Evolutionary conservation across 1,284 basidiomycete genomes (phyloP).

Genomic region (Phenoliferia sp.): DNA sequence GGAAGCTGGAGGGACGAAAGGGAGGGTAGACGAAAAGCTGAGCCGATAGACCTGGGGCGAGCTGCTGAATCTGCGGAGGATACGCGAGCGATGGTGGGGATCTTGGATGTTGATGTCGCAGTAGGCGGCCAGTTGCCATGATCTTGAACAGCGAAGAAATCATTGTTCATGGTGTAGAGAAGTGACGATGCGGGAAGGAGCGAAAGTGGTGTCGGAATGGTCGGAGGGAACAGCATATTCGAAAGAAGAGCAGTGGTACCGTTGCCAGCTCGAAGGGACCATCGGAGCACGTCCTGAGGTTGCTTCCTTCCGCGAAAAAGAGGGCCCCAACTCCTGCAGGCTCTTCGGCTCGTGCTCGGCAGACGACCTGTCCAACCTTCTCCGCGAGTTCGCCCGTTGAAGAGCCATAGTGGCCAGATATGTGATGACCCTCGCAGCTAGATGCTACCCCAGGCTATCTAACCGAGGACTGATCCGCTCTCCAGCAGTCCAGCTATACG

Average conservation of each 20-base stretch:
- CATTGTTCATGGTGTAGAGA: neutral
- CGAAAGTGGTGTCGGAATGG: neutral
- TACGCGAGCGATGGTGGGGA: neutral
- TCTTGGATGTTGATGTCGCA: too few species aligned
- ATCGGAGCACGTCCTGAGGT: too few species aligned
- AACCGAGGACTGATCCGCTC: too few species aligned
- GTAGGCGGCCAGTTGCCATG: too few species aligned
- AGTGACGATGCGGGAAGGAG: neutral
- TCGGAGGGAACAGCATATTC: neutral
- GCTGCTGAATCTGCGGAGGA: neutral
- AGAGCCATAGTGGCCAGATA: too few species aligned
- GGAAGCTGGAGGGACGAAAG: neutral
- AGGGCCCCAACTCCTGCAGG: too few species aligned
- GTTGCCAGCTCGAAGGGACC: neutral
- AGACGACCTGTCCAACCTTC: conserved; percentile 1
- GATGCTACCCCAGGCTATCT: too few species aligned
- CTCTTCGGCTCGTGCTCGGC: too few species aligned
- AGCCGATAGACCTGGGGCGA: neutral
- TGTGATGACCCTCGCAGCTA: too few species aligned
- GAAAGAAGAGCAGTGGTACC: neutral
- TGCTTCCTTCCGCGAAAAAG: too few species aligned
- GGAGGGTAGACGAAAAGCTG: neutral
- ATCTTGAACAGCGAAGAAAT: too few species aligned
- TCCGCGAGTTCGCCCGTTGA: neutral
- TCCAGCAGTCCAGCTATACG: too few species aligned